phyloP scores from a whole-genome alignment of 169 alveolate species.

The Babesia bigemina region DNA sequence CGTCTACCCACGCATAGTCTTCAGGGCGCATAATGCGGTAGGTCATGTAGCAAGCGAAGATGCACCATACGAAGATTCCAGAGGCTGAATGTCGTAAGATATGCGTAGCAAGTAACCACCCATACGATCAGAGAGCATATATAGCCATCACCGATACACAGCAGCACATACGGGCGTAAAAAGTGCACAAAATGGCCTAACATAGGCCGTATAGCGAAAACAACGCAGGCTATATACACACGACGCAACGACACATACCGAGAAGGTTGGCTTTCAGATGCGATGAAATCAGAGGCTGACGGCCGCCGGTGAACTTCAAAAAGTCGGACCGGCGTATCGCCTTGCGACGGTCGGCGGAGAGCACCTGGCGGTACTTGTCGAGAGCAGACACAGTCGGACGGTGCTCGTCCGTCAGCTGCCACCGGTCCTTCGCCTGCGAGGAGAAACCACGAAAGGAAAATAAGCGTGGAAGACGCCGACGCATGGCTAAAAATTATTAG shows the following conservation, averaged over 20 bases:
- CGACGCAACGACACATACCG: constrained; percentile 37
- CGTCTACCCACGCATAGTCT: constrained; percentile 79
- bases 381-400: constrained; percentile 68
- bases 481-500: constrained; percentile 33
- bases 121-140: not conserved
- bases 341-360: constrained; percentile 60
- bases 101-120: not conserved
- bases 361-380: constrained; percentile 44
- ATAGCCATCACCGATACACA: not conserved
- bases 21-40: constrained; percentile 75
- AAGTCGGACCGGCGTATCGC: constrained; percentile 64
- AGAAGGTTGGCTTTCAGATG: constrained; percentile 65
- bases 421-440: constrained; percentile 45
- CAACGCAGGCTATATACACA: constrained; percentile 7
- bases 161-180: not conserved
- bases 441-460: constrained; percentile 19
- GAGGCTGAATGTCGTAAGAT: constrained; percentile 50
- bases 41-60: constrained; percentile 72
- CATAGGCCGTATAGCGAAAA: no score
- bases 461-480: not conserved
- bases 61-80: constrained; percentile 72
- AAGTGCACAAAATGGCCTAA: no score
- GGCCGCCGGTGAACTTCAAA: constrained; percentile 68
- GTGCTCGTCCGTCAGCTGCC: constrained; percentile 62
- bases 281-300: constrained; percentile 67